phyloP scores from a whole-genome alignment of 805 yeast species.

The Candida tibetensis region DNA sequence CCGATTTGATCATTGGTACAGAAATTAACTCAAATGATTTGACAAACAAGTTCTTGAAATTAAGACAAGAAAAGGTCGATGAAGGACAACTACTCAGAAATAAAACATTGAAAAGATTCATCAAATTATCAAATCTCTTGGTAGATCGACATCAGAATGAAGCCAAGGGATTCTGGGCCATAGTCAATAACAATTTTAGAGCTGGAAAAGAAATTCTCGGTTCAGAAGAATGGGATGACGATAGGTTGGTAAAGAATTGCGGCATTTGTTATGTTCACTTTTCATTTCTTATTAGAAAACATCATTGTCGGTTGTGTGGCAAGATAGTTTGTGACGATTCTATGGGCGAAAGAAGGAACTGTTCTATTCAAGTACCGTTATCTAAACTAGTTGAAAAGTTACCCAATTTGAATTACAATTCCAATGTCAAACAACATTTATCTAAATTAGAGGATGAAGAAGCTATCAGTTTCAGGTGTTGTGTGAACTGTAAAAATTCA shows the following conservation, averaged over 20 bases:
- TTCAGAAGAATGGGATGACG: slow-evolving; percentile 56
- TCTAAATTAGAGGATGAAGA: slow-evolving; percentile 12
- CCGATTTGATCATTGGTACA: slow-evolving; percentile 53
- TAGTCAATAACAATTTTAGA: not conserved
- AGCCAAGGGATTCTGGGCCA: slow-evolving; percentile 2
- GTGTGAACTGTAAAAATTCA: slow-evolving; percentile 63
- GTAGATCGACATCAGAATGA: slow-evolving; percentile 13
- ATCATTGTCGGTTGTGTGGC: slow-evolving; percentile 93
- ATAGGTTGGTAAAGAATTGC: slow-evolving; percentile 49
- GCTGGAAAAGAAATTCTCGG: not conserved
- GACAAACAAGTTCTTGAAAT: slow-evolving; percentile 38
- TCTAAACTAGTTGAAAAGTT: slow-evolving; percentile 37
- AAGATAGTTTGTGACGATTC: slow-evolving; percentile 70
- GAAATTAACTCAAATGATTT: slow-evolving; percentile 36
- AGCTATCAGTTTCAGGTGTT: slow-evolving; percentile 50
- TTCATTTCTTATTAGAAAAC: slow-evolving; percentile 61
- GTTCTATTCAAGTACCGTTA: slow-evolving; percentile 73
- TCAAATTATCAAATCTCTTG: slow-evolving; percentile 40
- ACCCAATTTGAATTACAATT: slow-evolving; percentile 33
- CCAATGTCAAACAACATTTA: slow-evolving; percentile 19
- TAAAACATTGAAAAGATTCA: slow-evolving; percentile 56
- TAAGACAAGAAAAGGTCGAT: slow-evolving; percentile 46
- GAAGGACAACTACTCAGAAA: slow-evolving; percentile 51
- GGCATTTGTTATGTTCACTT: slow-evolving; percentile 60
- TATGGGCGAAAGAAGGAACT: slow-evolving; percentile 40